These are phyloP conservation scores for Sextonia rubra DNA, from an alignment of 164 flowering plant genomes.

Conservation along the genomic window DNA sequence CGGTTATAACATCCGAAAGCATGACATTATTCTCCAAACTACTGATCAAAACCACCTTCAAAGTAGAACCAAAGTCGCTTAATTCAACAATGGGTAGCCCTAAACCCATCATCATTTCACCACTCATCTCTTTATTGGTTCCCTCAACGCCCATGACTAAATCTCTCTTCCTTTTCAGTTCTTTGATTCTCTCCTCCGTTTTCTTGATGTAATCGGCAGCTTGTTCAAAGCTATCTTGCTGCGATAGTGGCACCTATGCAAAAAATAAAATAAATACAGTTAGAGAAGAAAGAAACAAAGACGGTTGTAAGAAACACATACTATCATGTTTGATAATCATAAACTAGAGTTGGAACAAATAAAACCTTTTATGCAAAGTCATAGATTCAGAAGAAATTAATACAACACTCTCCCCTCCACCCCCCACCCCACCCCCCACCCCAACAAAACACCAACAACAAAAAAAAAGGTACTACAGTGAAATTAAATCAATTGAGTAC, in stretches of 20 bases:
- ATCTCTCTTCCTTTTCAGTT: conserved; percentile 28
- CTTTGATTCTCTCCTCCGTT: conserved; percentile 27
- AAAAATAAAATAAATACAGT: not conserved
- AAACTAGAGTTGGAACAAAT: not conserved
- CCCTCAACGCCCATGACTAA: not conserved
- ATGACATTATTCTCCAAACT: conserved; percentile 32
- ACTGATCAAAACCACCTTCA: conserved; percentile 38
- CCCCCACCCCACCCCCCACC: no score
- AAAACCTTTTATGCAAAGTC: not conserved
- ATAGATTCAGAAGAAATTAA: no score
- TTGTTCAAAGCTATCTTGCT: conserved; percentile 29
- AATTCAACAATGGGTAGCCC: conserved; percentile 34
- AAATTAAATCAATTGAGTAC: no score
- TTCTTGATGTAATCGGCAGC: conserved; percentile 33
- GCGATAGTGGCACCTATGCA: conserved; percentile 21
- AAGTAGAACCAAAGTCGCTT: conserved; percentile 30
- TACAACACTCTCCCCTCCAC: no score
- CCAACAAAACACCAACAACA: no score
- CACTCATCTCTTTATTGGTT: not conserved
- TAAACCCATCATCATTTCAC: not conserved
- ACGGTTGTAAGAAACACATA: not conserved
- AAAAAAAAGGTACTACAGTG: no score
- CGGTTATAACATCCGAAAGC: conserved; percentile 30
- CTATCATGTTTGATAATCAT: not conserved
- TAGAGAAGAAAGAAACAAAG: no score